phyloP scores from a whole-genome alignment of 2,329 filamentous ascomycete species.

The Microsporum ferrugineum region DNA sequence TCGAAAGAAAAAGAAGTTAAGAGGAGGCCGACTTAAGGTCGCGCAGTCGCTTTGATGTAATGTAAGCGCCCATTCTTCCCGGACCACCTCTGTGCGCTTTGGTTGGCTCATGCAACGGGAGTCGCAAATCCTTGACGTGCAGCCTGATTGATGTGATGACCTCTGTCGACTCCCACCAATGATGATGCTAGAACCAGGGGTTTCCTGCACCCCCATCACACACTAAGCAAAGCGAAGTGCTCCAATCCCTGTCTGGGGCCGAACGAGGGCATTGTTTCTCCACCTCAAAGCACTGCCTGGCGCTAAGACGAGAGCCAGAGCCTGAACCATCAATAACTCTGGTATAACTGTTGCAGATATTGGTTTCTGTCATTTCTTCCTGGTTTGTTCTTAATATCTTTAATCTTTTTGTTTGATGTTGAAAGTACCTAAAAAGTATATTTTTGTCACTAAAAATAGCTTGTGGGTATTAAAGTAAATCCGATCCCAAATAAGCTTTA shows the following conservation, averaged over 20 bases:
- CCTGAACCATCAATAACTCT: not conserved
- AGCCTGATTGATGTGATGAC: not conserved
- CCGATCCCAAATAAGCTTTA: not conserved
- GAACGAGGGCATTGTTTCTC: not conserved
- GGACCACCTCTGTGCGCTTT: not conserved
- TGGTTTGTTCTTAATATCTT: not conserved
- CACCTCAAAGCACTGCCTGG: not conserved
- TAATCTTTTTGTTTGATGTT: not conserved
- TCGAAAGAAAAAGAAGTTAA: not conserved
- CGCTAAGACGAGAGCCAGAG: not conserved
- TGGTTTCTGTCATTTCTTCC: not conserved
- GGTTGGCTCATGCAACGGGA: not conserved
- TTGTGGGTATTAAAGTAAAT: not conserved
- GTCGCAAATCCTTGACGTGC: constrained; percentile 1
- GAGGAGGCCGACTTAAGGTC: not conserved
- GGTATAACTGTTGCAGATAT: not conserved
- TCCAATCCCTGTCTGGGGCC: constrained; percentile 2
- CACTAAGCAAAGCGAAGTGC: constrained; percentile 2
- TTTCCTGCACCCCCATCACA: constrained; percentile 6
- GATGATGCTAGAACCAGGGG: not conserved
- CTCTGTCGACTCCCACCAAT: constrained; percentile 1
- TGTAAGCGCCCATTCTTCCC: constrained; percentile 4
- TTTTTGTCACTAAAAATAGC: not conserved
- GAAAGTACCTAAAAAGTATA: not conserved
- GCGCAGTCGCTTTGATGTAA: not conserved